Conservation (phyloP, 352 stramenopile species). For the Phytopythium aichiense region DNA sequence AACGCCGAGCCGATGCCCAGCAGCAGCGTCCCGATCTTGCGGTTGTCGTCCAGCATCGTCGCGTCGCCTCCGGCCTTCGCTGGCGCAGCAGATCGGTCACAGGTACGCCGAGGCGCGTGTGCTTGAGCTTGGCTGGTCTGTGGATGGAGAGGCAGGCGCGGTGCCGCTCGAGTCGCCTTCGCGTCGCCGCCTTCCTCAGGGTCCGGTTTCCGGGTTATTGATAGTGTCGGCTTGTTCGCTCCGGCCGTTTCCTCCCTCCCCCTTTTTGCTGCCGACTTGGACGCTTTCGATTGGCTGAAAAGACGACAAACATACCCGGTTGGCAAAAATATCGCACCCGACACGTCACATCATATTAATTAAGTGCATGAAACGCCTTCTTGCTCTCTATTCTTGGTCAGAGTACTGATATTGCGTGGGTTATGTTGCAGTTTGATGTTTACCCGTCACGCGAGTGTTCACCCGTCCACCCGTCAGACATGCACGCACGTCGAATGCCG, state of each 20-base stretch:
- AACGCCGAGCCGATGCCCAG: slow-evolving; percentile 91
- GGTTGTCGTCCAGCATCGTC: slow-evolving; percentile 90
- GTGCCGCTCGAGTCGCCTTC: not conserved
- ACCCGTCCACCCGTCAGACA: not conserved
- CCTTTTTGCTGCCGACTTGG: slow-evolving; percentile 9
- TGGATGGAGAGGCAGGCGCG: not conserved
- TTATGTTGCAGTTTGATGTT: not conserved
- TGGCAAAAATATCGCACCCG: slow-evolving; percentile 9
- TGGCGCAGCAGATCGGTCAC: too few relatives aligned
- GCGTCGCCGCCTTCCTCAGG: not conserved
- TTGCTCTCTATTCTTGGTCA: too few relatives aligned
- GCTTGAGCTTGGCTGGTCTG: not conserved
- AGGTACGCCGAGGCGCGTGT: not conserved
- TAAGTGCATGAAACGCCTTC: not conserved
- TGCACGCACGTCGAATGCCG: not conserved
- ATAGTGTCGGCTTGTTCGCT: too few relatives aligned
- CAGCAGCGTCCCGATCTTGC: slow-evolving; percentile 94
- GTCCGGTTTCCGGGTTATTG: not conserved
- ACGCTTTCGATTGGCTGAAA: slow-evolving; percentile 27
- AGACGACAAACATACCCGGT: not conserved
- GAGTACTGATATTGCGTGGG: not conserved
- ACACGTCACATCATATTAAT: not conserved
- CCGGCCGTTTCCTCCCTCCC: too few relatives aligned
- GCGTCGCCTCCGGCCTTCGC: not conserved
- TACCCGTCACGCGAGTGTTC: not conserved